Evolutionary conservation across 202 grass and related monocot species (phyloP), one percentile per base, ranked within the genome.

Genomic region (Dendrocalamus latiflorus): DNA sequence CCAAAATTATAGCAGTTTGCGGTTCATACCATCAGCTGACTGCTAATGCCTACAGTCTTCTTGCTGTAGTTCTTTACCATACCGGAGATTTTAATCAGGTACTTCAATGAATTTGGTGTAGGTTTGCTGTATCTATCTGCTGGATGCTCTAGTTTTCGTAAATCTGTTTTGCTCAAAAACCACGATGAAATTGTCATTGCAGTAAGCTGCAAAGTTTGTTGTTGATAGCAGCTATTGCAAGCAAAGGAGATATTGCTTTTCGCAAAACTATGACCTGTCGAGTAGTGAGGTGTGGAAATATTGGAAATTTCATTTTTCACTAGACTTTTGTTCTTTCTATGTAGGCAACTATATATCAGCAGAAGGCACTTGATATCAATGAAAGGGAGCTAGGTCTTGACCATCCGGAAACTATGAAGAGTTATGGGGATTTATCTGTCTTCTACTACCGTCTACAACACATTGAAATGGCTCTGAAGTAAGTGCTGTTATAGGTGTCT

Each of bases 31-130:
- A 99, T 89, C 87, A 89, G 61, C 89, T 99, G 87, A 96, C 93
- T 67, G 93, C 97, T 81, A 96, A 94, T 86, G 91, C 97, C 9
- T 99, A 99, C 76, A 99, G 97, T 77, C 97, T 99, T 76, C 91
- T 99, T 84, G 89, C 97, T 83, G 97, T 99, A 47, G 97, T 99
- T 82, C 89, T 96, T 84, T 99, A 99, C 67, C 97, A 99, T 86
- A 99, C 97, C 77, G 96, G 97, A 70, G 93, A 99, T 92, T 99
- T 99, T 81, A 92, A 99, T 83, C 91, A 99, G 91, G 97, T 99
- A 94, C 9, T 22, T 67, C 10, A 54, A 51, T 78, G 55, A 84
- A 56, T 37, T 41, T 85, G 11, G 45, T 65, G 36, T 47, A 45
- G 24, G 22, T 74, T 51, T 34, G 1, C 24, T 82, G 17, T 55